A percentile compares a stretch with the other conserved stretches of the same genome.
Evolutionary conservation across 148 eudicot species (phyloP).

Genomic region (Beta vulgaris): DNA sequence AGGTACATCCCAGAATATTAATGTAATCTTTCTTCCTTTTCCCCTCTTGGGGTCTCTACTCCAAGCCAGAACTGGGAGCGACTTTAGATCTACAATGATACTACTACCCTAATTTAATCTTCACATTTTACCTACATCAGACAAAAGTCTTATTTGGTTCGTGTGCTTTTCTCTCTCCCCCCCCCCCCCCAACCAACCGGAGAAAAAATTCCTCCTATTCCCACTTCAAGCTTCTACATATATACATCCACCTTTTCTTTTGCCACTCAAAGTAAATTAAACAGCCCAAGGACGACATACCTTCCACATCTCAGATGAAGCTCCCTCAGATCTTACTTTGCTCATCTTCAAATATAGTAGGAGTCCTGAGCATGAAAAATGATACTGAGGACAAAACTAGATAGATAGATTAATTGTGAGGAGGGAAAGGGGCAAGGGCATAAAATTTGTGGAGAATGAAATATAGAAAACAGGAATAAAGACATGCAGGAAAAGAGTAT

Average conservation of each 20-base stretch:
- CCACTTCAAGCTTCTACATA: background rate
- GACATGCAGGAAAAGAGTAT: too few relatives aligned
- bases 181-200: too few relatives aligned
- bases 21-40: background rate
- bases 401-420: background rate
- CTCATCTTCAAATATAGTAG: conserved; percentile 79
- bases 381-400: conserved; percentile 5
- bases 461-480: too few relatives aligned
- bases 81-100: background rate
- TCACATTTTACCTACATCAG: background rate
- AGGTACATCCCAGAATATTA: background rate
- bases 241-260: background rate
- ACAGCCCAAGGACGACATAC: conserved; percentile 34
- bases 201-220: background rate
- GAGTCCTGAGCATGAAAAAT: conserved; percentile 51
- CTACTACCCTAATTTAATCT: background rate
- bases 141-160: background rate
- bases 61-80: background rate
- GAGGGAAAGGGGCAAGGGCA: background rate
- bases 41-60: background rate
- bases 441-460: too few relatives aligned
- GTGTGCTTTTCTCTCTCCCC: background rate
- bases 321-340: conserved; percentile 86
- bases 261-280: background rate
- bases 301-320: conserved; percentile 90